These are phyloP conservation scores for Saccharomycopsis crataegensis DNA, from an alignment of 1,139 yeast genomes.

Conservation along the genomic window DNA sequence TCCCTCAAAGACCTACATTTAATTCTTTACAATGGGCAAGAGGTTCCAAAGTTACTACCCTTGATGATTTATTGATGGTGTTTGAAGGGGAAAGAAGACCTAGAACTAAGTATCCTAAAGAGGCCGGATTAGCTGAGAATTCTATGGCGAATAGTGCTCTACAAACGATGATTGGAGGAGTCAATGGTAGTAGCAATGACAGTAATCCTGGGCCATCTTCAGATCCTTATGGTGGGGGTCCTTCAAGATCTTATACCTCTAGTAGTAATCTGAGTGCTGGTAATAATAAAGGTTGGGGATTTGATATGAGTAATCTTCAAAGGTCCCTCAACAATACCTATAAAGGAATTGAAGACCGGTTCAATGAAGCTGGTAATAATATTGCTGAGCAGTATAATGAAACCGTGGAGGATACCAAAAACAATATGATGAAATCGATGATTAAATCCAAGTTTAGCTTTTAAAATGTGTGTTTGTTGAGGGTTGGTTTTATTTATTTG, in stretches of 20 bases:
- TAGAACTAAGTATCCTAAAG: constrained; percentile 38
- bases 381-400: constrained; percentile 50
- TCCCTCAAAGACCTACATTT: constrained; percentile 76
- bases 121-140: constrained; percentile 50
- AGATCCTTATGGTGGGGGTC: not conserved
- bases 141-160: constrained; percentile 18
- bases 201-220: not conserved
- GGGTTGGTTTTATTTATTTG: not conserved
- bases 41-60: constrained; percentile 55
- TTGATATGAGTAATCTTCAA: constrained; percentile 31
- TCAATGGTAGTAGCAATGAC: constrained; percentile 25
- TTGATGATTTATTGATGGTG: constrained; percentile 50
- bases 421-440: constrained; percentile 44
- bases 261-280: not conserved
- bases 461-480: not conserved
- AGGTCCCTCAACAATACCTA: constrained; percentile 45
- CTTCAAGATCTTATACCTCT: not conserved
- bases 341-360: constrained; percentile 46
- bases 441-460: constrained; percentile 39
- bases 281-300: constrained; percentile 17
- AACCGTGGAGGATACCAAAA: constrained; percentile 42
- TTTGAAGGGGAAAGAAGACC: constrained; percentile 58
- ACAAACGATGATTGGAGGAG: constrained; percentile 22
- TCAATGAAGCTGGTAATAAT: constrained; percentile 51
- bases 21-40: constrained; percentile 84